phyloP scores from a whole-genome alignment of 805 yeast species.

The Limtongia smithiae region DNA sequence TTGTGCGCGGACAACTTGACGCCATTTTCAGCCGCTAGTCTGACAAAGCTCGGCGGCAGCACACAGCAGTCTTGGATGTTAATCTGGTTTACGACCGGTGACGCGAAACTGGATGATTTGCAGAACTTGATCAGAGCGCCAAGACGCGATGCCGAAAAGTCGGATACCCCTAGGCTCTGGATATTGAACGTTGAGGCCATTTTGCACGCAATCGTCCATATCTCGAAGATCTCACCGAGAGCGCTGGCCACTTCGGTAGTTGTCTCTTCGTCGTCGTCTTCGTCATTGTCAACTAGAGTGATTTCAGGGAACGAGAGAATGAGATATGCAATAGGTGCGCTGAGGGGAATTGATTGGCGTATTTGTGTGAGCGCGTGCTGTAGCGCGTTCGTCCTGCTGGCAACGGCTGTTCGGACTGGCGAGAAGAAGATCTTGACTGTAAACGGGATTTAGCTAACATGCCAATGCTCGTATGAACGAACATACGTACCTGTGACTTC shows the following conservation, averaged over 20 bases:
- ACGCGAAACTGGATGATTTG: slow-evolving; percentile 13
- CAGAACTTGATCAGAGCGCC: slow-evolving; percentile 26
- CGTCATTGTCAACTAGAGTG: slow-evolving; percentile 33
- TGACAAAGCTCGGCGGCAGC: slow-evolving; percentile 36
- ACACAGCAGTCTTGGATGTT: slow-evolving; percentile 39
- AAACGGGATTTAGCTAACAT: too few relatives aligned
- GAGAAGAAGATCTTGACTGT: slow-evolving; percentile 27
- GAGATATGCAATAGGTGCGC: slow-evolving; percentile 11
- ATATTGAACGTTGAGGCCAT: slow-evolving; percentile 16
- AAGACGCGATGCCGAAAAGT: slow-evolving; percentile 32
- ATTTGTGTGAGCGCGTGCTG: slow-evolving; percentile 10
- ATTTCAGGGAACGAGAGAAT: slow-evolving; percentile 35
- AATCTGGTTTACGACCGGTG: slow-evolving; percentile 35
- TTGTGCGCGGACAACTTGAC: slow-evolving; percentile 38
- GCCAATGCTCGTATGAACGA: too few relatives aligned
- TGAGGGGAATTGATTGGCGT: slow-evolving; percentile 5
- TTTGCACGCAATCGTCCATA: slow-evolving; percentile 28
- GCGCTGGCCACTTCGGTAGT: neutral
- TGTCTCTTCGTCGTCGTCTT: slow-evolving; percentile 22
- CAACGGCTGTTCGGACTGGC: neutral
- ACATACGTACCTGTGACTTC: slow-evolving; percentile 14
- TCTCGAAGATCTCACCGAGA: slow-evolving; percentile 22
- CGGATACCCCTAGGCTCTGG: slow-evolving; percentile 33
- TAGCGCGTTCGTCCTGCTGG: slow-evolving; percentile 11
- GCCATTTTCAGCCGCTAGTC: slow-evolving; percentile 31